These are phyloP conservation scores for Elymus sibiricus DNA, from an alignment of 176 grass and related monocot species.

Conservation along the genomic window DNA sequence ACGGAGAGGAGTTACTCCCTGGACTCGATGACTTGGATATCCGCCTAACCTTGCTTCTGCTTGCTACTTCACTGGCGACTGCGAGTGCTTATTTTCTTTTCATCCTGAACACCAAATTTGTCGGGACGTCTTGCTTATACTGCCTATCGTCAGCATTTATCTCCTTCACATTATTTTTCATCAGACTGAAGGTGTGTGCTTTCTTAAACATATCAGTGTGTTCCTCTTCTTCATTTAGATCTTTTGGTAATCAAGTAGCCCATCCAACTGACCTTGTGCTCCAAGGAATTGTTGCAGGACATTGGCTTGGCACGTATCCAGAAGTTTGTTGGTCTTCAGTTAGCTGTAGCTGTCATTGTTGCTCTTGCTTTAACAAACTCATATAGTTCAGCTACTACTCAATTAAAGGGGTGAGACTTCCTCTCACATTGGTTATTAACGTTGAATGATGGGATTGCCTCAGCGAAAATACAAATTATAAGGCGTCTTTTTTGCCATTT, in stretches of 20 bases:
- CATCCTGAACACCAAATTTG: constrained; percentile 75
- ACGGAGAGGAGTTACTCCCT: constrained; percentile 40
- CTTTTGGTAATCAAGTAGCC: not conserved
- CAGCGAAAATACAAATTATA: not conserved
- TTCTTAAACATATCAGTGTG: not conserved
- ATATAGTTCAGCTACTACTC: constrained; percentile 55
- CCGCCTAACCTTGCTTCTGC: constrained; percentile 60
- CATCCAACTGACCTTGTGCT: not conserved
- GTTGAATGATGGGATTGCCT: not conserved
- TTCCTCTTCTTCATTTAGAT: not conserved
- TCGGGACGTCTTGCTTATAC: constrained; percentile 75
- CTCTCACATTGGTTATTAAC: not conserved
- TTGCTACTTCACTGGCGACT: constrained; percentile 82
- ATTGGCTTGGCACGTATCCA: constrained; percentile 64
- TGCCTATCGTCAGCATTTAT: constrained; percentile 77
- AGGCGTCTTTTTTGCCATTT: not conserved
- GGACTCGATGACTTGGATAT: constrained; percentile 52
- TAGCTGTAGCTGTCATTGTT: constrained; percentile 64
- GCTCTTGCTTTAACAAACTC: constrained; percentile 71
- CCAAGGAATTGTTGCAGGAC: constrained; percentile 42
- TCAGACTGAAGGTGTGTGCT: constrained; percentile 70
- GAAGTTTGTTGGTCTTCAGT: constrained; percentile 70
- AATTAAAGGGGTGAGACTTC: constrained; percentile 51
- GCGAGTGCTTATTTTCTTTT: constrained; percentile 93
- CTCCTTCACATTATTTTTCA: constrained; percentile 78